Evolutionary conservation across 805 yeast species (phyloP), one percentile per base, ranked within the genome.

Genomic region (Candida pseudofarinosa): DNA sequence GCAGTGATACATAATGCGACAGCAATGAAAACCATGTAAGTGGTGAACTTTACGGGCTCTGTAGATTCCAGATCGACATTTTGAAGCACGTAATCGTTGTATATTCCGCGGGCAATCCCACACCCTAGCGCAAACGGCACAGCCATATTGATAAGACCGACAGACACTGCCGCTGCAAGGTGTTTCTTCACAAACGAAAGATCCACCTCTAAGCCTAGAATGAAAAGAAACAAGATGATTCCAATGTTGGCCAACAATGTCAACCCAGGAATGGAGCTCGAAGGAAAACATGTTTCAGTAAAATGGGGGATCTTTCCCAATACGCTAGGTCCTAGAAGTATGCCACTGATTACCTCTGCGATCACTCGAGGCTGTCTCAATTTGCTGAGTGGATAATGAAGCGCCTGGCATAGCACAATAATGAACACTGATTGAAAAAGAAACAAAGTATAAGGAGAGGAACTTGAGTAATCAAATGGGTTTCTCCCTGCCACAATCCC

Each of bases 1-100:
- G 95, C 95, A 3, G 95, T 86, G 50, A 86, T 84, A 48, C 91
- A 80, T 72, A 85, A 74, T 2, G 95, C 91, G 10, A 84, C 88
- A 2, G 91, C 90, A 39, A 86, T 81, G 52, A 86, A 86, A 8
- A 85, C 85, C 83, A 83, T 80, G 52, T 74, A 86, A 0, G 88
- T 83, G 12, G 90, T 81, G 56, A 85, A 85, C 41, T 79, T 69
- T 30, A 81, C 69, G 56, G 82, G 83, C n/a, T 26, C 23, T 20
- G 15, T 37, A 10, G 10, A 23, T 23, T 23, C 28, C 28, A 23
- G 28, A 23, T 23, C 28, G 7, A n/a, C 34, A 14, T 32, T n/a
- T n/a, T 15, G 14, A n/a, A n/a, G 17, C 34, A 32, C 34, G 13
- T 32, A 32, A 31, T 75, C 70, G 20, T 82, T 66, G 63, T 80